phyloP scores from a whole-genome alignment of 345 rosid species.

The Abelmoschus esculentus region DNA sequence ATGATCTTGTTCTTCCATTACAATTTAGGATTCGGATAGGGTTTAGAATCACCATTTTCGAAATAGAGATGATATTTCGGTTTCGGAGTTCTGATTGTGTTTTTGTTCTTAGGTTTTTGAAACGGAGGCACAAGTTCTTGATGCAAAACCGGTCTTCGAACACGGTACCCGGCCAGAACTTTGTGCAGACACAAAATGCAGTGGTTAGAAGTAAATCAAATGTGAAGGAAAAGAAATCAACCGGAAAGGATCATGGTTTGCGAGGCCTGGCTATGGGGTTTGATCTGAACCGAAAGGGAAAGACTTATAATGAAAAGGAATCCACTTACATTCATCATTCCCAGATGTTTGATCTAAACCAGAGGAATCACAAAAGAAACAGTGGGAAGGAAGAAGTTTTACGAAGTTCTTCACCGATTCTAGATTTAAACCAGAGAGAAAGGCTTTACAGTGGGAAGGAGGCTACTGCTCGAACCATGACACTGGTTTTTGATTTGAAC shows the following conservation, averaged over 20 bases:
- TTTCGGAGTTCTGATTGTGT: conserved; percentile 1
- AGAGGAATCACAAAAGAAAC: conserved; percentile 17
- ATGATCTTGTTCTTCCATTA: conserved; percentile 15
- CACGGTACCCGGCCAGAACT: conserved; percentile 1
- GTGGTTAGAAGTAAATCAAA: conserved; percentile 17
- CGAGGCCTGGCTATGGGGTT: background rate
- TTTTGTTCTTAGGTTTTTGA: conserved; percentile 52
- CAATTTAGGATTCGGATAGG: background rate
- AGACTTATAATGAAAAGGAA: conserved; percentile 24
- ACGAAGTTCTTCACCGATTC: conserved; percentile 4
- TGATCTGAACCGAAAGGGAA: conserved; percentile 22
- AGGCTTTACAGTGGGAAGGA: conserved; percentile 35
- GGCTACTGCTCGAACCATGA: conserved; percentile 21
- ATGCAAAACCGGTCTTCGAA: conserved; percentile 36
- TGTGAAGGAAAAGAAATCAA: conserved; percentile 19
- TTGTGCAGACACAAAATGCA: conserved; percentile 17
- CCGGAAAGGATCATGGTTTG: conserved; percentile 18
- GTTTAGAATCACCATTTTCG: background rate
- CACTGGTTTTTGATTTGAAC: conserved; percentile 70
- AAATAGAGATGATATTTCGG: background rate
- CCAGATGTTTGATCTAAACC: conserved; percentile 26
- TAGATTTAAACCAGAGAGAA: conserved; percentile 35
- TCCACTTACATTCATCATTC: conserved; percentile 9
- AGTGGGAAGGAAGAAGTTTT: conserved; percentile 27
- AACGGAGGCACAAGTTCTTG: conserved; percentile 47